Base-by-base conservation (phyloP, 371 early-diverging fungal genomes). In the Coemansia sp. region DNA sequence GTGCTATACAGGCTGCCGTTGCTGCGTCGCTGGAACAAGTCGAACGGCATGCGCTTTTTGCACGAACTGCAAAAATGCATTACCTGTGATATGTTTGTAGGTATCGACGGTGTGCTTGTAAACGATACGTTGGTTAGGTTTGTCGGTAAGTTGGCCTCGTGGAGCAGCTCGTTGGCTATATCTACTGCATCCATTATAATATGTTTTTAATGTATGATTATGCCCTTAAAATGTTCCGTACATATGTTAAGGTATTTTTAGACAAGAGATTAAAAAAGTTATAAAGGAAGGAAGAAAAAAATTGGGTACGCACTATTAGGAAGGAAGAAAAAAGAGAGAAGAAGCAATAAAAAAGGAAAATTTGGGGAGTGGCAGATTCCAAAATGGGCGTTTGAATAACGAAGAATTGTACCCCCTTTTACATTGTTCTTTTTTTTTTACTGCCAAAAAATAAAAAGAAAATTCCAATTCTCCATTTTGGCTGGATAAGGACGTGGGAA, bases 11-110 rank as follows among this genome's bases (percentile, higher is more conserved):
- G 55, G 14, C 39, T 55, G 26, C 68, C 68, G 53, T 68, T 68
- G 34, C 59, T 49, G 3, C 68, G 38, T 2, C 68, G 51, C 20
- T 63, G 68, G 55, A 68, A 68, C 13, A 56, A 55, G 5, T 63
- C 63, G 8, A 55, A 47, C 2, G 40, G 38, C 59, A 68, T 63
- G 6, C 64, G 64, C 32, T 69, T 69, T 39, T 69, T 69, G 47
- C 69, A 69, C 16, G 69, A 69, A 43, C 64, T 64, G 51, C 69
- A 69, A 49, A 64, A 69, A 52, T 69, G 64, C 51, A 41, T 45
- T 3, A 31, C 45, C 31, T 31, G 42, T 2, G 53, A 36, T 13
- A 38, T 34, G 8, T 32, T 36, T 35, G 53, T 14, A 8, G 38
- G 9, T 38, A 38, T 7, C 9, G 38, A 9, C 38, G 38, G 38